These are phyloP conservation scores for Saccharomyces pastorianus DNA, from an alignment of 1,139 yeast genomes.

Conservation along the genomic window DNA sequence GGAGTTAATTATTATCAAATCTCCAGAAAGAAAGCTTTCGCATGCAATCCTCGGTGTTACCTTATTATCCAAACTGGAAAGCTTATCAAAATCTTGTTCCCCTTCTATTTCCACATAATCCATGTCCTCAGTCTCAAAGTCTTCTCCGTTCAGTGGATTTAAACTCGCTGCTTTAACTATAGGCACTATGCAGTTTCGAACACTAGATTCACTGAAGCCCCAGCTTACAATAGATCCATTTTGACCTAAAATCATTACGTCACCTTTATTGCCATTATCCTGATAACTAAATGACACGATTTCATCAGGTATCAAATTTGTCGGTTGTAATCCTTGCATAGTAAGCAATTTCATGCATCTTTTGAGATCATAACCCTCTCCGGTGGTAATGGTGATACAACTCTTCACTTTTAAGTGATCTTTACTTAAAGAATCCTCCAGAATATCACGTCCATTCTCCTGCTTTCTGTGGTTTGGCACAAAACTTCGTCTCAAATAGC, in stretches of 20 bases:
- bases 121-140: conserved; percentile 74
- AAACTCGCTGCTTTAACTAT: conserved; percentile 42
- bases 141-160: conserved; percentile 37
- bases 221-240: conserved; percentile 78
- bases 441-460: not conserved
- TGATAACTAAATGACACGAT: conserved; percentile 43
- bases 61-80: not conserved
- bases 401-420: conserved; percentile 23
- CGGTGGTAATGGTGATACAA: conserved; percentile 60
- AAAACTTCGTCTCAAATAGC: conserved; percentile 5
- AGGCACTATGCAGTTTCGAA: conserved; percentile 39
- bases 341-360: conserved; percentile 35
- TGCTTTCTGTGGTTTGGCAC: not conserved
- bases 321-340: conserved; percentile 20
- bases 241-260: conserved; percentile 50
- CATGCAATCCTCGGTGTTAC: conserved; percentile 15
- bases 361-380: conserved; percentile 57
- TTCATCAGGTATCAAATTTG: conserved; percentile 57
- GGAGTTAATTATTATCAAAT: conserved; percentile 57
- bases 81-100: conserved; percentile 6
- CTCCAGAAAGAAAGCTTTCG: conserved; percentile 45
- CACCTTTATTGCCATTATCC: conserved; percentile 33
- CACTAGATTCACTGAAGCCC: conserved; percentile 53
- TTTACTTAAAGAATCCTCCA: not conserved
- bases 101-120: conserved; percentile 59